Base-by-base conservation (phyloP, 495 filamentous ascomycete genomes). In the Podospora pseudocomata region DNA sequence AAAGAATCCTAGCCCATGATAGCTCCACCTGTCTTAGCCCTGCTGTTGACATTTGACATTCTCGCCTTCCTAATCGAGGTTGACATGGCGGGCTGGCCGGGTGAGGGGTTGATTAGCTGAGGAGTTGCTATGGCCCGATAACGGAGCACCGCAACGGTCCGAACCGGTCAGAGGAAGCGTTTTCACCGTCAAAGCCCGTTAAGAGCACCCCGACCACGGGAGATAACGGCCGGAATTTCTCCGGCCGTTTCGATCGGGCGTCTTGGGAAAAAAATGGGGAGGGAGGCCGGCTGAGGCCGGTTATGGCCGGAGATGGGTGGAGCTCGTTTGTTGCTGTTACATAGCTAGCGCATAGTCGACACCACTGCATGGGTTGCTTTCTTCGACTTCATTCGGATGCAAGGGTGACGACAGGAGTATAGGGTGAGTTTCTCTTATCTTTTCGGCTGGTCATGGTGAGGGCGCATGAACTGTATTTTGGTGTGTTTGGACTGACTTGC, bases 271-370 rank as follows among this genome's bases (percentile, higher is more conserved):
- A 49, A 49, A 62, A 27, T 28, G 30, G 9, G 60, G 20, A 5
- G 20, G 11, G 20, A 23, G 69, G 72, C 75, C 74, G 75, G 72
- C 49, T 77, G 74, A 73, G 74, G 74, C 76, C 76, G 76, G 71
- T 59, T 78, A 76, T 34, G 74, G 76, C 74, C 76, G 76, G 74
- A 73, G 65, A 73, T 71, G 26, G 70, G 73, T 69, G 76, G 76
- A 54, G 65, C 64, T 39, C 1, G 34, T 19, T 30, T n/a, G 44
- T 63, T 71, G 67, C 72, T 30, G 71, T 75, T 76, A 77, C 74
- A 67, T 23, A 18, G 53, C 60, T 23, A 18, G 53, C 61, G 55
- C 70, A 58, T 58, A 56, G 5, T 56, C 54, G 54, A 58, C 55
- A 19, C n/a, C 5, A 9, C 18, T 23, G 54, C 20, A 57, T 16